A percentile compares a stretch with the other conserved stretches of the same genome.
Evolutionary conservation across 306 rosid genomes (phyloP).

Genomic region (Prunus persica): DNA sequence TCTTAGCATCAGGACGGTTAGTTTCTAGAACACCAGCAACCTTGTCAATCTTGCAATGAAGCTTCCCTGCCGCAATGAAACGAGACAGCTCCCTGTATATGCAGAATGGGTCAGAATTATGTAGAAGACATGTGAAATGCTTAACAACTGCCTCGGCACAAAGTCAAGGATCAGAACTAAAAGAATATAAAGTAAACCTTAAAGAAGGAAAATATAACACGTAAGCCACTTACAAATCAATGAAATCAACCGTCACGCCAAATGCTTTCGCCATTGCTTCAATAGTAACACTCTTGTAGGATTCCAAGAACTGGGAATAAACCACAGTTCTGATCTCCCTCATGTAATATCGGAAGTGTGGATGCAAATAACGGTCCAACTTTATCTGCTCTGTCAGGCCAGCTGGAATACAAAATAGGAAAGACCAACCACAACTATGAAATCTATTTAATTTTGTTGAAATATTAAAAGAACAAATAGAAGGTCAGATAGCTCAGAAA

Average conservation of each 20-base stretch:
- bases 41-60: slow-evolving; percentile 95
- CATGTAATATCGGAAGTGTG: slow-evolving; percentile 94
- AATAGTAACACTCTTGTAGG: slow-evolving; percentile 92
- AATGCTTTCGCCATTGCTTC: slow-evolving; percentile 99
- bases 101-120: background rate
- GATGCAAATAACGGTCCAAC: slow-evolving; percentile 86
- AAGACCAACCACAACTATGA: background rate
- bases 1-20: slow-evolving; percentile 92
- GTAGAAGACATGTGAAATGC: background rate
- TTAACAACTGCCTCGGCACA: background rate
- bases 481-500: background rate
- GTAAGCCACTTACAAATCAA: slow-evolving; percentile 69
- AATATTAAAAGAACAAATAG: background rate
- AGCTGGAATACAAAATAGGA: slow-evolving; percentile 45
- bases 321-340: slow-evolving; percentile 89
- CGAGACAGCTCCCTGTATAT: slow-evolving; percentile 93
- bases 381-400: slow-evolving; percentile 87
- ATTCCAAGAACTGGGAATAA: slow-evolving; percentile 92
- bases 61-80: slow-evolving; percentile 94
- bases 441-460: background rate
- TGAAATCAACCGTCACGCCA: slow-evolving; percentile 91
- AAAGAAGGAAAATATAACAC: slow-evolving; percentile 1
- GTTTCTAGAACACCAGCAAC: slow-evolving; percentile 96
- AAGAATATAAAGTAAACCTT: background rate
- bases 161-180: background rate